Conservation (phyloP, 208 protist genomes). For the Acanthamoeba castellanii region DNA sequence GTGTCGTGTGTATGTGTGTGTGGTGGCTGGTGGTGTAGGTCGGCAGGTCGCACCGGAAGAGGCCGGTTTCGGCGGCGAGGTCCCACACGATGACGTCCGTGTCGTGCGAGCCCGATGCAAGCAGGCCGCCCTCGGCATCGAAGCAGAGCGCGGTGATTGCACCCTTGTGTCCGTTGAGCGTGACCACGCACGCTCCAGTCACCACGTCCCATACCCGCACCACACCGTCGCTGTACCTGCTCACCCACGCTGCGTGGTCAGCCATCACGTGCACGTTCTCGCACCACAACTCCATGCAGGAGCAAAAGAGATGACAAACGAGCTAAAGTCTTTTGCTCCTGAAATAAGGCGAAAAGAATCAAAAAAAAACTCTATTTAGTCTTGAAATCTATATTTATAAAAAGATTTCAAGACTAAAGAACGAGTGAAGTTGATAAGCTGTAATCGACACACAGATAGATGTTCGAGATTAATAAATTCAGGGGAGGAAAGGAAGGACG, state of each 20-base stretch:
- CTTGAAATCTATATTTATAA: not conserved
- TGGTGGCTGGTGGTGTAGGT: too few species aligned
- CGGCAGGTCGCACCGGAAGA: conserved; percentile 78
- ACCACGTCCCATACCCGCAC: conserved; percentile 88
- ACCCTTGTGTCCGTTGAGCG: conserved; percentile 88
- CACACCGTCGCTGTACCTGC: conserved; percentile 84
- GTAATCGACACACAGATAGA: conserved; percentile 4
- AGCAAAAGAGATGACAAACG: too few species aligned
- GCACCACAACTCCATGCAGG: too few species aligned
- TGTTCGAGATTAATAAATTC: too few species aligned
- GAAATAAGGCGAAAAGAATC: too few species aligned
- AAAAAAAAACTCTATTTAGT: too few species aligned
- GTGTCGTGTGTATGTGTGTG: too few species aligned
- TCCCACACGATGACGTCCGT: conserved; percentile 99
- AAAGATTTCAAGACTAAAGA: not conserved
- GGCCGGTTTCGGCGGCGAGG: conserved; percentile 90
- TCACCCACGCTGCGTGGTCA: too few species aligned
- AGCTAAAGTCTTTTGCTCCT: too few species aligned
- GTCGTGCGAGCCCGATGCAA: conserved; percentile 95
- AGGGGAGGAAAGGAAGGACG: conserved; percentile 30
- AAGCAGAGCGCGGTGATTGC: conserved; percentile 87
- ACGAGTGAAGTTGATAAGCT: not conserved
- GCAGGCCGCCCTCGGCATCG: conserved; percentile 82
- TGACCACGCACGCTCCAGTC: conserved; percentile 28
- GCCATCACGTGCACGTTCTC: too few species aligned